Evolutionary conservation across 2,329 filamentous ascomycete species (phyloP), one percentile per base, ranked within the genome.

Genomic region (Madurella mycetomatis): DNA sequence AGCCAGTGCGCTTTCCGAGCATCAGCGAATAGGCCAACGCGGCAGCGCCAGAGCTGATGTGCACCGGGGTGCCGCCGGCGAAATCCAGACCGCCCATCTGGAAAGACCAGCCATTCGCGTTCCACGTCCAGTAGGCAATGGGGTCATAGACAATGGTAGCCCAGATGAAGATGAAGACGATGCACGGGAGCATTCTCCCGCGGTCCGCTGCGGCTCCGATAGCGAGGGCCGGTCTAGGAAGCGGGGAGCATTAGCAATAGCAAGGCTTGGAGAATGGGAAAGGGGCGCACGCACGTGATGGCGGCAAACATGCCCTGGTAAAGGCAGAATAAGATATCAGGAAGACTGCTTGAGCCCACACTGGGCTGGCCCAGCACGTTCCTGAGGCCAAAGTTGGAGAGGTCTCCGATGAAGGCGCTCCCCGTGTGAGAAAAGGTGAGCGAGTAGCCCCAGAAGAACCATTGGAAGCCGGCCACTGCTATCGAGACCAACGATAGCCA

Each of bases 381-480:
- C 72, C 80, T 87, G 64, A 95, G 81, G 34, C 89, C 91, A 65
- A 95, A 86, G 78, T 95, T 92, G 62, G 82, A 77, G 46, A 95
- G 78, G 61, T 91, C 82, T 44, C 90, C 90, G 57, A 95, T 86
- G 75, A 84, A 95, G 60, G 78, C 78, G 62, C 86, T 87, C 54
- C 88, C 88, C 18, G 83, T 83, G 71, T 91, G 88, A 7, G 88
- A 91, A 72, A 95, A 95, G 59, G 89, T 81, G 49, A 95, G 76
- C 11, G 88, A 92, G 72, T 92, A 95, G 46, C 90, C 90, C 90
- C 90, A 95, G 77, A 95, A 92, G 77, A 95, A 95, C 90, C 91
- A 96, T 68, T 95, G 90, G 73, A 95, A 95, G 47, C 84, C 86
- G 57, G 91, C 83, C 60, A 95, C 83, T 11, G 83, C 88, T 4